A percentile compares a stretch with the other conserved stretches of the same genome.
phyloP scores from a whole-genome alignment of 2,329 filamentous ascomycete genomes.

The Juglanconis oblonga region DNA sequence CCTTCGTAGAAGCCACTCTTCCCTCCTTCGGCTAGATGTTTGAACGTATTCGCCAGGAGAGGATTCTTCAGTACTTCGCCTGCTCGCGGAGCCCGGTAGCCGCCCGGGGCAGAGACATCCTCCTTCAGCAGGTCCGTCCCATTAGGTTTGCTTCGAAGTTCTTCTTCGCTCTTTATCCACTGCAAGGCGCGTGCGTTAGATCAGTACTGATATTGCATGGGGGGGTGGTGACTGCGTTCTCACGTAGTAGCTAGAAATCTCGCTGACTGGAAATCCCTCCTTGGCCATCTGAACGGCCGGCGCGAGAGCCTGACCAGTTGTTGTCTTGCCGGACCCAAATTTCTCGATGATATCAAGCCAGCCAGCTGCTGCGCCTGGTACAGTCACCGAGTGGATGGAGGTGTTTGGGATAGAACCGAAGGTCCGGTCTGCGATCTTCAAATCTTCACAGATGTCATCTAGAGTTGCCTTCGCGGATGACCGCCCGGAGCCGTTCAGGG shows the following conservation, averaged over 20 bases:
- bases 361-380: slow-evolving; percentile 48
- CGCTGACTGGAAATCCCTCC: slow-evolving; percentile 51
- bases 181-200: background rate
- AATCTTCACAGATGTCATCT: slow-evolving; percentile 64
- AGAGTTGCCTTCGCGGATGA: slow-evolving; percentile 68
- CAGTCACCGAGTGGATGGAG: slow-evolving; percentile 76
- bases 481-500: slow-evolving; percentile 88
- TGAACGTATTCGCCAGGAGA: slow-evolving; percentile 74
- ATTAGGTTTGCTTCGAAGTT: slow-evolving; percentile 20
- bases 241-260: slow-evolving; percentile 67
- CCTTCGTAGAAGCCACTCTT: slow-evolving; percentile 89
- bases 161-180: slow-evolving; percentile 24
- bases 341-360: slow-evolving; percentile 14
- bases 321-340: slow-evolving; percentile 5
- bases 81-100: slow-evolving; percentile 68
- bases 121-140: slow-evolving; percentile 71
- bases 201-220: background rate
- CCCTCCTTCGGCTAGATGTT: slow-evolving; percentile 69
- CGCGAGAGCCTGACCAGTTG: background rate
- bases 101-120: slow-evolving; percentile 62
- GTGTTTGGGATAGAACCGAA: slow-evolving; percentile 63
- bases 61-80: slow-evolving; percentile 87
- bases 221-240: slow-evolving; percentile 59
- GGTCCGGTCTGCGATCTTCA: slow-evolving; percentile 60
- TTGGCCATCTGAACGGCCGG: slow-evolving; percentile 14